Evolutionary conservation across 225 moss, liverwort and hornwort species (phyloP), one percentile per base, ranked within the genome.

Genomic region (Ulota crispa): DNA sequence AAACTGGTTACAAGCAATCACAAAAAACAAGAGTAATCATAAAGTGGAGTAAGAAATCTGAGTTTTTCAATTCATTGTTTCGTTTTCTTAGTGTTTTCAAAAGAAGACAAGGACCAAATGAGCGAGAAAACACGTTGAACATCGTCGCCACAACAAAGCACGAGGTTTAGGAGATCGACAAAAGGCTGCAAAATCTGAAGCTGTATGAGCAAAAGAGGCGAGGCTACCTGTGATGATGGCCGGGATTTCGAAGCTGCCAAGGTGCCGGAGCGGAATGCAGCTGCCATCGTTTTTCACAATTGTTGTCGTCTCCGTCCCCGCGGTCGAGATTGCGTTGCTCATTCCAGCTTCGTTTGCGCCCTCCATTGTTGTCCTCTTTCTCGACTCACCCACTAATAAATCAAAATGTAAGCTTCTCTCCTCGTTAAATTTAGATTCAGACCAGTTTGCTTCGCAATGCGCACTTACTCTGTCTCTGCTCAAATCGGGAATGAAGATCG

Each of bases 221-320:
- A 8, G 0, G 36, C 34, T 55, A 88, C 91, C 91, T 56, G 83
- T 91, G 82, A 91, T 85, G 54, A 91, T 89, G 24, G 89, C 91
- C 43, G 91, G 91, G 30, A 91, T 68, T 68, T 85, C 67, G 55
- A 91, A 91, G 85, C 83, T 85, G 76, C 91, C 91, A 39, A 91
- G 85, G 54, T 72, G 85, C 20, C 89, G 87, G n/a, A 87, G 67
- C 4, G 85, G 91, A 61, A 89, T 91, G 67, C 81, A 80, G 78
- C 82, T 84, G 42, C 82, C 86, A 75, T 86, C 64, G 82, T 80
- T 80, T 76, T 61, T 74, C 52, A 84, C 65, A 34, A 78, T 53
- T 26, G 9, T 66, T 14, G 78, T 84, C 36, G 80, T 84, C 82
- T 78, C 82, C 74, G 67, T 82, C 30, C 88, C 86, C 6, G 60